Evolutionary conservation across 768 basidiomycete species (phyloP).

Genomic region (Agaricus blazei): DNA sequence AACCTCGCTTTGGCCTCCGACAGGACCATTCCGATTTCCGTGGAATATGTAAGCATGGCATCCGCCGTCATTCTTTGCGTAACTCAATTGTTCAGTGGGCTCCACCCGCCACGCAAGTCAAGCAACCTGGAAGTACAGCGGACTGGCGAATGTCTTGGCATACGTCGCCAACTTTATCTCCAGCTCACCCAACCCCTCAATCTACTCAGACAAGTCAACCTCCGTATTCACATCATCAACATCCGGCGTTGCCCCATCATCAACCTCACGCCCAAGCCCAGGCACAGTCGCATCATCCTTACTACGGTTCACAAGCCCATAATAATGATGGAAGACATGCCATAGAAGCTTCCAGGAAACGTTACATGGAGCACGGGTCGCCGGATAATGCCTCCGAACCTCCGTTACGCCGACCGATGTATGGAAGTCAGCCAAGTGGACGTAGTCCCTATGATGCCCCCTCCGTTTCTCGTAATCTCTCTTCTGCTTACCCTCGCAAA

Average conservation of each 20-base stretch:
- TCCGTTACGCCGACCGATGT: neutral
- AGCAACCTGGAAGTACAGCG: neutral
- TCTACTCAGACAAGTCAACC: neutral
- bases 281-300: neutral
- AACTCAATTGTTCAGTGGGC: conserved; percentile 23
- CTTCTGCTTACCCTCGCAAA: conserved; percentile 8
- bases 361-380: conserved; percentile 1
- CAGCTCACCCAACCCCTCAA: neutral
- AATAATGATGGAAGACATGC: conserved; percentile 6
- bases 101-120: conserved; percentile 21
- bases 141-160: conserved; percentile 11
- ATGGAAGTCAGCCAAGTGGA: neutral
- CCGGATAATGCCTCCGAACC: neutral
- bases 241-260: neutral
- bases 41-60: conserved; percentile 48
- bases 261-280: neutral
- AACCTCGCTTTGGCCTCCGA: conserved; percentile 52
- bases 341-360: conserved; percentile 4
- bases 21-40: conserved; percentile 49
- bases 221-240: conserved; percentile 1
- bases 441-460: neutral
- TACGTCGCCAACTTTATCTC: conserved; percentile 1
- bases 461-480: conserved; percentile 2
- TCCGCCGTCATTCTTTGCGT: conserved; percentile 1
- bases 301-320: conserved; percentile 1